A percentile compares a stretch with the other conserved stretches of the same genome.
phyloP scores from a whole-genome alignment of 306 rosid genomes.

The Luffa acutangula region DNA sequence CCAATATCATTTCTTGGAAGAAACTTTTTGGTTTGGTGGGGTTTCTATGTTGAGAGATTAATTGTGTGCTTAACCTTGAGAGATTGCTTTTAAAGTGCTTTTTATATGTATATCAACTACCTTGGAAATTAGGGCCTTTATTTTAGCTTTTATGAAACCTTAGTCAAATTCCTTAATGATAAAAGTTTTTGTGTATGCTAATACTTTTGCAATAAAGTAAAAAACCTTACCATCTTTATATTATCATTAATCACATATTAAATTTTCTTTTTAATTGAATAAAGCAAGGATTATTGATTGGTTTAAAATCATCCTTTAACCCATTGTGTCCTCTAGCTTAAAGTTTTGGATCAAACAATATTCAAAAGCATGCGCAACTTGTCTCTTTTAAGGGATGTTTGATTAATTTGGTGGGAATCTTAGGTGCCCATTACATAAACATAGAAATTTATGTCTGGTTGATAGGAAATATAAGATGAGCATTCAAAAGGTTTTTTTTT shows the following conservation, averaged over 20 bases:
- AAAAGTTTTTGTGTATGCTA: neutral
- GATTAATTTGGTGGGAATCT: neutral
- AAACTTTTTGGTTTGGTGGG: slow-evolving; percentile 6
- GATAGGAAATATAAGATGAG: neutral
- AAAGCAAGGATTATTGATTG: neutral
- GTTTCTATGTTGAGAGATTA: neutral
- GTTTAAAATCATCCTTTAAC: neutral
- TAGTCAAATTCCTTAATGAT: neutral
- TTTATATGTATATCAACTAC: neutral
- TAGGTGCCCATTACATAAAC: neutral
- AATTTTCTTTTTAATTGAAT: neutral
- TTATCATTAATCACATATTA: neutral
- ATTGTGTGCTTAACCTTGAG: neutral
- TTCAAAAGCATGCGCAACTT: neutral
- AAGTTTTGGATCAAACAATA: neutral
- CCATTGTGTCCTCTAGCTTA: neutral
- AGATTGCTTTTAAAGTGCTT: neutral
- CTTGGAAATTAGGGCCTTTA: slow-evolving; percentile 1
- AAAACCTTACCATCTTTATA: neutral
- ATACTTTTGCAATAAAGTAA: slow-evolving; percentile 3
- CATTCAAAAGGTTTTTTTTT: no score
- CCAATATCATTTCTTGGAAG: slow-evolving; percentile 5
- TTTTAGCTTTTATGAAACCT: neutral
- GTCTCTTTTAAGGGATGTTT: neutral
- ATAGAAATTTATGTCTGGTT: neutral